Evolutionary conservation across 495 filamentous ascomycete species (phyloP), one percentile per base, ranked within the genome.

Genomic region (Penicillium dipodomyicola): DNA sequence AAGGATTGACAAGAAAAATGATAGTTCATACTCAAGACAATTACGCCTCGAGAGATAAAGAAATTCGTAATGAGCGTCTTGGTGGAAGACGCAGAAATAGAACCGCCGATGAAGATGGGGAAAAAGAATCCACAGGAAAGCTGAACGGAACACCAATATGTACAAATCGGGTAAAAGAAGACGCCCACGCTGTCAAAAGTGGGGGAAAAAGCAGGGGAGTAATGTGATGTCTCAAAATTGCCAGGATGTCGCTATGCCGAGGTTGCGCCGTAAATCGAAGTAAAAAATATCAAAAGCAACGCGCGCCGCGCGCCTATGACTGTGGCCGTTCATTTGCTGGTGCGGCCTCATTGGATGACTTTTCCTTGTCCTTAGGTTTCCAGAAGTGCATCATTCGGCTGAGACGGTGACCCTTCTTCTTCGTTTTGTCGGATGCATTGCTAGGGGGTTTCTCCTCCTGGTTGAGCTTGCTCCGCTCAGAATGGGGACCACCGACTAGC

Each of bases 321-420:
- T 56, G 54, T 8, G 60, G 63, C 56, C 58, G 60, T 55, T 76
- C 67, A 8, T 52, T 40, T 41, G 67, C 54, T 39, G 50, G 50
- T 49, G 62, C 25, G 37, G 58, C 35, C 45, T 63, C 56, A 19
- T 58, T 61, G 23, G 57, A 52, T 39, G 62, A 35, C 60, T 65
- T 72, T 30, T 77, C 72, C 55, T 79, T 81, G 44, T 81, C 80
- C 58, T 76, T 82, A 15, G 80, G 71, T 67, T 87, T 90, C 88
- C 88, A 94, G 65, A 94, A 95, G 54, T 89, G 86, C 83, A 94
- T 86, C 65, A 94, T 75, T 35, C 88, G 84, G 67, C 89, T 91
- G 37, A 96, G 74, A 35, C 90, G 82, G 61, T 84, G 89, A 22
- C 84, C 80, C 70, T 87, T 93, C 62, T 80, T 82, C 68, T 86